Conservation (phyloP, 352 stramenopile genomes). For the Globisporangium perplexum region DNA sequence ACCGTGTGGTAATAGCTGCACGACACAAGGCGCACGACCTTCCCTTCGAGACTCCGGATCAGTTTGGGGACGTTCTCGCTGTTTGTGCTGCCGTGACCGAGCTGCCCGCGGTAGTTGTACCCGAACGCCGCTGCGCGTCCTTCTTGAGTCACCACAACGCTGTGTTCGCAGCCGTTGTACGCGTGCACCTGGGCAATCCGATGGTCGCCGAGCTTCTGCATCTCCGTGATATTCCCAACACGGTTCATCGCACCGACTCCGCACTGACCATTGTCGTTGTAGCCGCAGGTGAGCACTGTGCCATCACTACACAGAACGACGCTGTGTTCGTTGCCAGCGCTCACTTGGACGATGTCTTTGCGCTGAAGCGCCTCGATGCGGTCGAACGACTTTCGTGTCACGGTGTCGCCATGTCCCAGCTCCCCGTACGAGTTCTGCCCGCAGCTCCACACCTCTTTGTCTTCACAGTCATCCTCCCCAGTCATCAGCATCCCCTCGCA, state of each 20-base stretch:
- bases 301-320: constrained; percentile 74
- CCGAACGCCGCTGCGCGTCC: constrained; percentile 81
- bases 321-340: constrained; percentile 92
- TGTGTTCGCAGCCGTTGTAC: constrained; percentile 94
- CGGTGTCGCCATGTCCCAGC: constrained; percentile 88
- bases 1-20: constrained; percentile 94
- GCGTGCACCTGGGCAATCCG: constrained; percentile 77
- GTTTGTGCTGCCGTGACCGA: constrained; percentile 87
- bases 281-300: constrained; percentile 83
- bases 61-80: constrained; percentile 82
- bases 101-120: constrained; percentile 92
- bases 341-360: constrained; percentile 76
- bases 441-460: constrained; percentile 91
- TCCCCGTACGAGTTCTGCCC: constrained; percentile 94
- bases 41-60: constrained; percentile 62
- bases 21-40: constrained; percentile 69
- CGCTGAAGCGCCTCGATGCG: constrained; percentile 64
- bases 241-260: constrained; percentile 81
- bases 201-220: constrained; percentile 54
- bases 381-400: constrained; percentile 76
- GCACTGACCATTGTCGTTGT: constrained; percentile 95
- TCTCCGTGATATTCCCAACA: constrained; percentile 63
- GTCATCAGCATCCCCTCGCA: background rate
- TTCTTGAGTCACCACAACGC: constrained; percentile 73
- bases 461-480: constrained; percentile 37